These are phyloP conservation scores for Eutrema salsugineum DNA, from an alignment of 441 rosid genomes.

Conservation along the genomic window DNA sequence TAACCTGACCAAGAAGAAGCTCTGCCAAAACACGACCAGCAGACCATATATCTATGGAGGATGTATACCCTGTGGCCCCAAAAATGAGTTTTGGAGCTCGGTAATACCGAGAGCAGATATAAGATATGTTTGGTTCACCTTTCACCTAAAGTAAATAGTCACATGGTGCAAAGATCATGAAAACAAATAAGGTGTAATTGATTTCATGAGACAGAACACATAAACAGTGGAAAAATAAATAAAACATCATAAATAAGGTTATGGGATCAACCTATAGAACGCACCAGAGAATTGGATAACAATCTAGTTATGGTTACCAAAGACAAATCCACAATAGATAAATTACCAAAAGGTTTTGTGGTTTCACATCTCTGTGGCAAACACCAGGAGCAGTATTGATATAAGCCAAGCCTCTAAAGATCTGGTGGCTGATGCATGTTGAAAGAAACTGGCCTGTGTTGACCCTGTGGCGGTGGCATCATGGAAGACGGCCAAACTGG, in stretches of 20 bases:
- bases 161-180: too few species aligned
- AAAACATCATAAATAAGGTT: not conserved
- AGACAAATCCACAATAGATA: not conserved
- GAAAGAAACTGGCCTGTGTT: too few species aligned
- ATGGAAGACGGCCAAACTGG: too few species aligned
- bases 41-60: slow-evolving; percentile 77
- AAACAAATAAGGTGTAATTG: not conserved
- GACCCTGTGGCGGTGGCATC: too few species aligned
- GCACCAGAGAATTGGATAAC: not conserved
- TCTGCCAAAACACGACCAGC: slow-evolving; percentile 83
- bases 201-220: not conserved
- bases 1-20: slow-evolving; percentile 74
- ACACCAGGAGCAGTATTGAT: slow-evolving; percentile 62
- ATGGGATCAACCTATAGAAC: slow-evolving; percentile 60
- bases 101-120: too few species aligned
- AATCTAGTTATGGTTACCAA: not conserved
- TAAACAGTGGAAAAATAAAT: not conserved
- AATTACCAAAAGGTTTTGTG: slow-evolving; percentile 66
- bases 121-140: too few species aligned
- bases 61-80: slow-evolving; percentile 66
- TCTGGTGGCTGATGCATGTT: too few species aligned
- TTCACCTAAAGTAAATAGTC: too few species aligned
- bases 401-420: slow-evolving; percentile 67
- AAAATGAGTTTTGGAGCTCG: too few species aligned
- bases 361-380: slow-evolving; percentile 73